Evolutionary conservation across 2,329 filamentous ascomycete genomes (phyloP).

Genomic region (Neurospora crassa): DNA sequence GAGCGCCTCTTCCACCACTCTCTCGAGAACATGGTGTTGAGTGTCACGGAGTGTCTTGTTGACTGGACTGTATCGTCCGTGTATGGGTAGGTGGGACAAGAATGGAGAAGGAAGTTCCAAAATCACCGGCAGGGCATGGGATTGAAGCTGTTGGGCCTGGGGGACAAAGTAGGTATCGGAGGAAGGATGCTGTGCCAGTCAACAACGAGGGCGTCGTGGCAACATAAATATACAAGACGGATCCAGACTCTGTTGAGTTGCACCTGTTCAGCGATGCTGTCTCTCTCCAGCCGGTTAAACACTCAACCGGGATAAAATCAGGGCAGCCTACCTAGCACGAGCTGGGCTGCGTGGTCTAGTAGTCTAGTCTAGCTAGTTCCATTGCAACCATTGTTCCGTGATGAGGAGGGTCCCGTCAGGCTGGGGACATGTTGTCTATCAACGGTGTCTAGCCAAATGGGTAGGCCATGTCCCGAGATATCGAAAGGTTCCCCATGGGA

Average conservation of each 20-base stretch:
- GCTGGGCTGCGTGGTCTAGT: not conserved
- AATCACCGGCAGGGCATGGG: not conserved
- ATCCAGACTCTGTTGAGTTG: not conserved
- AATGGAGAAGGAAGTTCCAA: not conserved
- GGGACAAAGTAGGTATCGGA: not conserved
- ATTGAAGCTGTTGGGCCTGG: not conserved
- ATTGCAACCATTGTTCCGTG: not conserved
- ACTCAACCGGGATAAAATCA: not conserved
- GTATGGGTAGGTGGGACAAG: not conserved
- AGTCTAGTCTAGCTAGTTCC: not conserved
- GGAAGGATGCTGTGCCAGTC: not conserved
- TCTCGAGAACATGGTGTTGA: conserved; percentile 31
- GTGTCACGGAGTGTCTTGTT: not conserved
- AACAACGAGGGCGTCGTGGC: not conserved
- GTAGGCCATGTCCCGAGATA: not conserved
- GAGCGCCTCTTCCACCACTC: conserved; percentile 35
- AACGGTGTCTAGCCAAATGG: not conserved
- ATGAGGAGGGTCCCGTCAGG: not conserved
- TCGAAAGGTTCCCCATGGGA: not conserved
- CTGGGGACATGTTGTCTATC: not conserved
- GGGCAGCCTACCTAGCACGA: not conserved
- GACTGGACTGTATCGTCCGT: not conserved
- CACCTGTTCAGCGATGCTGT: not conserved
- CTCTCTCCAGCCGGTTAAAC: not conserved
- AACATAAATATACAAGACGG: not conserved